Percentiles rank a stretch among this genome's conserved stretches.
Evolutionary conservation across 225 moss, liverwort and hornwort genomes (phyloP).

Genomic region (Marchantia paleacea): DNA sequence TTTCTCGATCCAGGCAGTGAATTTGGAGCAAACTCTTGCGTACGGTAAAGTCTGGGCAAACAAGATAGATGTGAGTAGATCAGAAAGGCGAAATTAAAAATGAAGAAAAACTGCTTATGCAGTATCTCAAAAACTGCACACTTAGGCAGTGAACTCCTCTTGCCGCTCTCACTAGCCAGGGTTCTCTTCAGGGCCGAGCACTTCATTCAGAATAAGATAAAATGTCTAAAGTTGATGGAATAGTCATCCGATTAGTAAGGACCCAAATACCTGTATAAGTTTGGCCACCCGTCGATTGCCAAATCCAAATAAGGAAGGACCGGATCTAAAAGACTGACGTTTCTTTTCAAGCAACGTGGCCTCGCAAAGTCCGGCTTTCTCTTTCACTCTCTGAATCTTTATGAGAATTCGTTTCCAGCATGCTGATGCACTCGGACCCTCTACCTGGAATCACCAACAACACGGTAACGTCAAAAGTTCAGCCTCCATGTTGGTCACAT

Average conservation of each 20-base stretch:
- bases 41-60: slow-evolving; percentile 59
- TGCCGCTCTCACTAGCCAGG: neutral
- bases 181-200: neutral
- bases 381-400: slow-evolving; percentile 78
- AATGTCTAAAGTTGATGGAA: neutral
- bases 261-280: slow-evolving; percentile 65
- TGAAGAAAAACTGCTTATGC: too few relatives aligned
- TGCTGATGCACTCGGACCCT: slow-evolving; percentile 70
- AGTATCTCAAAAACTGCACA: neutral
- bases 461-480: neutral
- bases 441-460: slow-evolving; percentile 42
- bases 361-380: slow-evolving; percentile 63
- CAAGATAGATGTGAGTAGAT: slow-evolving; percentile 1
- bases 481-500: neutral
- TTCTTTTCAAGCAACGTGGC: slow-evolving; percentile 74
- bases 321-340: slow-evolving; percentile 80
- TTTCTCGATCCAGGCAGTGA: slow-evolving; percentile 73
- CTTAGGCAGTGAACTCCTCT: too few relatives aligned
- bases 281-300: slow-evolving; percentile 68
- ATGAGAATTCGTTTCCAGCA: slow-evolving; percentile 90
- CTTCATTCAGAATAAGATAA: neutral
- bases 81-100: neutral
- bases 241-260: neutral
- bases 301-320: slow-evolving; percentile 93
- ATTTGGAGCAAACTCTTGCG: slow-evolving; percentile 91